Conservation (phyloP, 2,329 filamentous ascomycete genomes). For the Curvularia verruculosa region DNA sequence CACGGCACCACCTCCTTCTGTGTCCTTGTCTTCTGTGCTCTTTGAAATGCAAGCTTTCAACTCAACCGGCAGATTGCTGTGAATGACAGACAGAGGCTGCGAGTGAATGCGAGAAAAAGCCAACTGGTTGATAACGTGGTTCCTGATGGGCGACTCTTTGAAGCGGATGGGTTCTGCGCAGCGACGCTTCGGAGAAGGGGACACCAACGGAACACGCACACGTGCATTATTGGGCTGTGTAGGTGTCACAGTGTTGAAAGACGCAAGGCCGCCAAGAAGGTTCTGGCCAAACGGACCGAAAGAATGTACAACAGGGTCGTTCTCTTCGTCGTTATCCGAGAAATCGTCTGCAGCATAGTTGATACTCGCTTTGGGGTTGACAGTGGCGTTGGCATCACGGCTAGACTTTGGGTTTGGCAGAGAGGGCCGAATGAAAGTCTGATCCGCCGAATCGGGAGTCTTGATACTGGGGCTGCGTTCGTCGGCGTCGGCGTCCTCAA, state of each 20-base stretch:
- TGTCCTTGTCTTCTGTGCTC: slow-evolving; percentile 27
- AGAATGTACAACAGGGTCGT: slow-evolving; percentile 89
- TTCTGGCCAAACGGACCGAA: slow-evolving; percentile 91
- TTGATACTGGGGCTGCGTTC: slow-evolving; percentile 31
- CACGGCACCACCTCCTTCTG: slow-evolving; percentile 24
- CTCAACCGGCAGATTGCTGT: slow-evolving; percentile 79
- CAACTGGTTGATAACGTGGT: slow-evolving; percentile 93
- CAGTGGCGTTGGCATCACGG: slow-evolving; percentile 18
- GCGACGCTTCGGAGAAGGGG: slow-evolving; percentile 42
- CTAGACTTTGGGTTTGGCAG: slow-evolving; percentile 31
- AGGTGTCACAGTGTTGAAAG: slow-evolving; percentile 72
- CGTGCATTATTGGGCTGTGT: slow-evolving; percentile 39
- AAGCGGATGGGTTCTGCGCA: slow-evolving; percentile 34
- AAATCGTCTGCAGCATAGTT: slow-evolving; percentile 62
- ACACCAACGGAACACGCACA: slow-evolving; percentile 33
- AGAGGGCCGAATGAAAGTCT: slow-evolving; percentile 40
- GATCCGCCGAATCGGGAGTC: slow-evolving; percentile 33
- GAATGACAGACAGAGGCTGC: slow-evolving; percentile 85
- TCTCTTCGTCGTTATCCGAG: slow-evolving; percentile 83
- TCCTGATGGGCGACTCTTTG: slow-evolving; percentile 63
- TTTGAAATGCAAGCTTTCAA: slow-evolving; percentile 48
- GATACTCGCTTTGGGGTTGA: slow-evolving; percentile 34
- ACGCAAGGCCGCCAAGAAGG: slow-evolving; percentile 79
- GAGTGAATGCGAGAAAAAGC: slow-evolving; percentile 93
- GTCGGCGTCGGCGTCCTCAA: slow-evolving; percentile 47